A percentile compares a stretch with the other conserved stretches of the same genome.
Evolutionary conservation across 225 moss, liverwort and hornwort species (phyloP).

Genomic region (Bryum argenteum): DNA sequence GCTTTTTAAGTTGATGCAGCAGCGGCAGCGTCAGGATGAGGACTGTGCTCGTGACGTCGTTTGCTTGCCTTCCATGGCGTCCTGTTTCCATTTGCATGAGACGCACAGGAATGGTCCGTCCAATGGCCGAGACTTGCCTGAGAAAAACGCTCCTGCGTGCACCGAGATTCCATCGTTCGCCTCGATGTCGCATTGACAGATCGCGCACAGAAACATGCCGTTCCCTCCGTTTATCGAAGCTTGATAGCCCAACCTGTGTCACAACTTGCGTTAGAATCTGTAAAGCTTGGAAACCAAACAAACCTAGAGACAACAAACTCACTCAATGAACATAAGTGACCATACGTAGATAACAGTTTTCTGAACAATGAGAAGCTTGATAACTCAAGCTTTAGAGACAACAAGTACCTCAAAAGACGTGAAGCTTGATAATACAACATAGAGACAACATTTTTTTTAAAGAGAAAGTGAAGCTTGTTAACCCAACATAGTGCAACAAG

Average conservation of each 20-base stretch:
- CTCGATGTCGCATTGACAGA: constrained; percentile 66
- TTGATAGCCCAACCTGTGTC: constrained; percentile 45
- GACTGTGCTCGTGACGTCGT: constrained; percentile 31
- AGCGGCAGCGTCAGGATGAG: constrained; percentile 26
- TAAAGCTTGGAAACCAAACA: no score
- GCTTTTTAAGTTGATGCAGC: neutral
- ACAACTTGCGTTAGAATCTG: no score
- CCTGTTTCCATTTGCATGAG: constrained; percentile 68
- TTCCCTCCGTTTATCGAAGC: constrained; percentile 51
- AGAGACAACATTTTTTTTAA: no score
- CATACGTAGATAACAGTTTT: no score
- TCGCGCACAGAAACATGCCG: constrained; percentile 71
- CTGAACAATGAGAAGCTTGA: no score
- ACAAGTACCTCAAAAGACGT: no score
- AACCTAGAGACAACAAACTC: no score
- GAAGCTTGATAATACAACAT: no score
- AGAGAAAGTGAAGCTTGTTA: no score
- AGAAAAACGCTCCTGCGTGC: constrained; percentile 62
- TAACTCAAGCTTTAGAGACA: no score
- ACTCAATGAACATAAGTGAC: no score
- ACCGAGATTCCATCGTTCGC: constrained; percentile 67
- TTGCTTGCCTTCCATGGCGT: constrained; percentile 70
- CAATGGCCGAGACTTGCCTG: constrained; percentile 51
- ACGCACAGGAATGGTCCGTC: constrained; percentile 61
- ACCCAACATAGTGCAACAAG: no score